phyloP scores from a whole-genome alignment of 768 basidiomycete genomes.

The Kwoniella botswanensis region DNA sequence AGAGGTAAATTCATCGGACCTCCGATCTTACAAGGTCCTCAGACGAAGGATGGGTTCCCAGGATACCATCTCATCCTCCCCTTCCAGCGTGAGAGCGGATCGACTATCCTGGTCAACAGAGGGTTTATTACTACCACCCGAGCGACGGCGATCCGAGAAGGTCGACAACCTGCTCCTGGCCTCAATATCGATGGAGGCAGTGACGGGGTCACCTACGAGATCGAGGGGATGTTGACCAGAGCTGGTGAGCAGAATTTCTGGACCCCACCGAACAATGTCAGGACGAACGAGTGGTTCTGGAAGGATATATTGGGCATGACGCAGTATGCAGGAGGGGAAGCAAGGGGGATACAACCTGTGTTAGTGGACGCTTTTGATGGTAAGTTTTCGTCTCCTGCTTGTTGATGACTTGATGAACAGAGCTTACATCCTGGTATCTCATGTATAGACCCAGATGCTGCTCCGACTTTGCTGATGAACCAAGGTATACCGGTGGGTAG shows the following conservation, averaged over 20 bases:
- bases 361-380: constrained; percentile 90
- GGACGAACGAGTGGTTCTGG: constrained; percentile 88
- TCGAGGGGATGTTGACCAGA: constrained; percentile 85
- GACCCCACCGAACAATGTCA: constrained; percentile 85
- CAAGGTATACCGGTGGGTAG: constrained; percentile 87
- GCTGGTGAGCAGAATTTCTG: constrained; percentile 71
- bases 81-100: constrained; percentile 71
- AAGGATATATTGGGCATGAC: constrained; percentile 82
- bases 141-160: constrained; percentile 50
- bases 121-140: constrained; percentile 72
- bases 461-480: constrained; percentile 48
- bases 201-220: constrained; percentile 67
- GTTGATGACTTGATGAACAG: no score
- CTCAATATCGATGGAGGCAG: constrained; percentile 24
- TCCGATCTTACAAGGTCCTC: constrained; percentile 81
- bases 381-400: constrained; percentile 59
- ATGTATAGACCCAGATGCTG: constrained; percentile 68
- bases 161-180: constrained; percentile 33
- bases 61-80: constrained; percentile 91
- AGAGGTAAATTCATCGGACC: constrained; percentile 78
- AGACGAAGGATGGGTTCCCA: constrained; percentile 82
- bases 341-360: constrained; percentile 79
- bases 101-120: constrained; percentile 87
- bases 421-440: no score
- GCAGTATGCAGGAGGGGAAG: constrained; percentile 73